These are phyloP conservation scores for Zymoseptoria brevis DNA, from an alignment of 2,329 filamentous ascomycete species.

Conservation along the genomic window DNA sequence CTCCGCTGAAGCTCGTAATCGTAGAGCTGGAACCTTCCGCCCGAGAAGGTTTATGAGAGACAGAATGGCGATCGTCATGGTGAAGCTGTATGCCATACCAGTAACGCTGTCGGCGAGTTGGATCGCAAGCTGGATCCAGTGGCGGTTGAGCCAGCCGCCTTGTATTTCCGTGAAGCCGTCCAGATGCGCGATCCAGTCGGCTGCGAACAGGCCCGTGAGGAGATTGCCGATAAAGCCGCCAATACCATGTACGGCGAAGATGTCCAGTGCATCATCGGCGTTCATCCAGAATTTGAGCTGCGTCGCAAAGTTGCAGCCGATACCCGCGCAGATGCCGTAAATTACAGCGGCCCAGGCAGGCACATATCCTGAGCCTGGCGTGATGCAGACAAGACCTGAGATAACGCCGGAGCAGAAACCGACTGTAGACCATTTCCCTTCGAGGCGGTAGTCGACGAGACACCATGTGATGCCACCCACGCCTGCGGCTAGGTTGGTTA, in stretches of 20 bases:
- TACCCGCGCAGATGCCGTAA: conserved; percentile 67
- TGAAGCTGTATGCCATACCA: conserved; percentile 71
- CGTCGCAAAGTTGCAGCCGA: conserved; percentile 79
- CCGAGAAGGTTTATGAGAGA: conserved; percentile 53
- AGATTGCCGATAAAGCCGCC: conserved; percentile 74
- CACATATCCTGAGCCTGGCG: conserved; percentile 78
- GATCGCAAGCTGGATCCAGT: conserved; percentile 78
- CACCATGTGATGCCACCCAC: conserved; percentile 86
- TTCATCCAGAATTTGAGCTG: conserved; percentile 79
- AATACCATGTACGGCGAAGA: conserved; percentile 75
- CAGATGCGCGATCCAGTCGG: conserved; percentile 74
- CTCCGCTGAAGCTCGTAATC: conserved; percentile 65
- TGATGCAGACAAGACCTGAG: conserved; percentile 79
- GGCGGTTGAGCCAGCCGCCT: conserved; percentile 74
- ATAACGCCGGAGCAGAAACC: conserved; percentile 90
- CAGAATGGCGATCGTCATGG: conserved; percentile 68
- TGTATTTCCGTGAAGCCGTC: conserved; percentile 60
- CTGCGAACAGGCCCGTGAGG: conserved; percentile 73
- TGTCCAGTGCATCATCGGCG: conserved; percentile 80
- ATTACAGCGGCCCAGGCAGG: conserved; percentile 77
- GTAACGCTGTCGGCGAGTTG: conserved; percentile 74
- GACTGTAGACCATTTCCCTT: conserved; percentile 86
- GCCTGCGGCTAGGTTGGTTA: conserved; percentile 78
- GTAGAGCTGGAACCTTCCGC: conserved; percentile 68
- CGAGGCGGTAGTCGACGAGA: conserved; percentile 77